These are phyloP conservation scores for Cercospora sp. DNA, from an alignment of 2,329 filamentous ascomycete genomes.

Conservation along the genomic window DNA sequence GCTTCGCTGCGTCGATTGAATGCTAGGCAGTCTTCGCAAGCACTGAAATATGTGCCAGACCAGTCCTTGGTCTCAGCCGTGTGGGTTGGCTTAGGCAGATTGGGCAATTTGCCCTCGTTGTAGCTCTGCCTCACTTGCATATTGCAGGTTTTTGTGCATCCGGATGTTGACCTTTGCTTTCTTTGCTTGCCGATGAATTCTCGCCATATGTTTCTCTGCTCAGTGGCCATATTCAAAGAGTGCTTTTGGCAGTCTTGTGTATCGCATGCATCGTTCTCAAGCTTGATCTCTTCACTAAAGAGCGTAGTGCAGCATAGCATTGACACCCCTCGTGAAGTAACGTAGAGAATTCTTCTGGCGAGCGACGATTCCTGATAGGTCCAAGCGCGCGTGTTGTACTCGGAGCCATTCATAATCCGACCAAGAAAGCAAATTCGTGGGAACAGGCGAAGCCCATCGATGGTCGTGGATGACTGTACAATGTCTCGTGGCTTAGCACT, in stretches of 20 bases:
- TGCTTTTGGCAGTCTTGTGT: not conserved
- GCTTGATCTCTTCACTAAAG: not conserved
- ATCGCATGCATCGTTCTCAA: not conserved
- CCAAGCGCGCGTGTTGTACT: not conserved
- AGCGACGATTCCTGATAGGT: not conserved
- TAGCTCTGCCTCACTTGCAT: not conserved
- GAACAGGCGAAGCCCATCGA: not conserved
- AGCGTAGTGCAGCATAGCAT: not conserved
- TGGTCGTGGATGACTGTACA: not conserved
- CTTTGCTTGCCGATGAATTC: constrained; percentile 1
- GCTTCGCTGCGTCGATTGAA: not conserved
- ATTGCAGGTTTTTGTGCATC: not conserved
- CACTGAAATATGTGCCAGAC: not conserved
- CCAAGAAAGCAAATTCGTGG: not conserved
- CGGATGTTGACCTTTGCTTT: not conserved
- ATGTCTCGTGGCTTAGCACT: not conserved
- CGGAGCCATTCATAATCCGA: not conserved
- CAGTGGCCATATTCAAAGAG: not conserved
- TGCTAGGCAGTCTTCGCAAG: not conserved
- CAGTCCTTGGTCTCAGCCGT: not conserved
- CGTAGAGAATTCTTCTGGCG: not conserved
- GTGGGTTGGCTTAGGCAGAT: not conserved
- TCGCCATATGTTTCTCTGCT: not conserved
- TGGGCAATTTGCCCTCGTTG: not conserved
- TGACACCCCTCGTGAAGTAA: not conserved